Evolutionary conservation across 108 stramenopile genomes (phyloP).

Genomic region (Nannochloropsis gaditana): DNA sequence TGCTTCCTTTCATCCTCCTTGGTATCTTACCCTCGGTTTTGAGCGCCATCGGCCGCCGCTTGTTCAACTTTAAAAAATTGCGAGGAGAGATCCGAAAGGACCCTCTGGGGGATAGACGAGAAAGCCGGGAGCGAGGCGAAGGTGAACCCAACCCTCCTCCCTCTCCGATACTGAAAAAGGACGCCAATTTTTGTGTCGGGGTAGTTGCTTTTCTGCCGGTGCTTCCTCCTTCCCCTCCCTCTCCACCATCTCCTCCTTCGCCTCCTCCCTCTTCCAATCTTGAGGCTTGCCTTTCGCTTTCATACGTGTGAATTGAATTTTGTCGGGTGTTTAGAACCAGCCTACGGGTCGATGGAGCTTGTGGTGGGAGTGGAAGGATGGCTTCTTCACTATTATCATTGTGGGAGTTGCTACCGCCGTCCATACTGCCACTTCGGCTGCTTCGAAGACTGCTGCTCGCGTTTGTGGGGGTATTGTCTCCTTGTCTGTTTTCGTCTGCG

Average conservation of each 20-base stretch:
- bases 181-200: too few species aligned
- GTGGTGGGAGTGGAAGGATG: too few species aligned
- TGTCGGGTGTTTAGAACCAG: too few species aligned
- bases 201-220: background rate
- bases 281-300: background rate
- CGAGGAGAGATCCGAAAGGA: too few species aligned
- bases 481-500: too few species aligned
- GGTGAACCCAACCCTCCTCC: background rate
- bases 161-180: too few species aligned
- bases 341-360: too few species aligned
- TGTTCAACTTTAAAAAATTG: background rate
- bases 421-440: too few species aligned
- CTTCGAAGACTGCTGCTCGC: too few species aligned
- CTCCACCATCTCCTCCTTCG: background rate
- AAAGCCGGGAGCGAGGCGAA: background rate
- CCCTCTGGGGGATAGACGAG: background rate
- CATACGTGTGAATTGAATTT: background rate
- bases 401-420: too few species aligned
- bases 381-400: too few species aligned
- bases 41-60: background rate
- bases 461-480: too few species aligned
- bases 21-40: background rate
- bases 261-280: background rate
- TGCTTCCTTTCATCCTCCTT: background rate
- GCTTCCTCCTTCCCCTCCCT: background rate